Evolutionary conservation across 352 stramenopile genomes (phyloP), one percentile per base, ranked within the genome.

Genomic region (Peronospora tabacina): DNA sequence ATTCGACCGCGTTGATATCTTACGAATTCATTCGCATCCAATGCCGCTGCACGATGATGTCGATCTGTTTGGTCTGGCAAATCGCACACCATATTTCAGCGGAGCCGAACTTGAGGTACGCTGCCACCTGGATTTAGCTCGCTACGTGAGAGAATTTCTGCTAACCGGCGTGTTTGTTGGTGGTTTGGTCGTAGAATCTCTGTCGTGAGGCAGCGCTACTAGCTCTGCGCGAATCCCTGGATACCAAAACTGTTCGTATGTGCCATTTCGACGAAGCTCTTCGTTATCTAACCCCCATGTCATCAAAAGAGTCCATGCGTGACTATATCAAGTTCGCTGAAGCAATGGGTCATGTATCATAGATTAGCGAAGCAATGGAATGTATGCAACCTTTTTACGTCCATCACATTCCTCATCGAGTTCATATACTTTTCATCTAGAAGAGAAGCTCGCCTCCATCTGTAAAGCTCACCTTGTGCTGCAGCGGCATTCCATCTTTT

Each of bases 71-170:
- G 49, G 37, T 37, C 65, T 95, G 34, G 78, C 81, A 10, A 39
- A 47, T 3, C 51, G 66, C 7, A 87, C 82, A 7, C 42, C 68
- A 15, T 74, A 67, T 42, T 95, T 91, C 49, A 94, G 77, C 19
- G 87, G 87, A 22, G 87, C 87, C 13, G 87, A 96, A 61, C 66
- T 96, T 11, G 85, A 94, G 75, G 84, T 90, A 63, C 19, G 55
- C n/a, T 24, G 12, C 20, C 30, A 12, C 19, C 16, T 49, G 12
- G 1, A 24, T 17, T 7, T n/a, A 28, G 36, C 7, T 43, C 35
- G 20, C 34, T 35, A 16, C 13, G 39, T 13, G 11, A 30, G 5
- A 33, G 15, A 4, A 32, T 17, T n/a, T 16, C 11, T 55, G n/a
- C 17, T 48, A 47, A 45, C 35, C 7, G 36, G 37, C 7, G 46